Evolutionary conservation across 2,329 filamentous ascomycete species (phyloP).

Genomic region (Hypoxylon sp.): DNA sequence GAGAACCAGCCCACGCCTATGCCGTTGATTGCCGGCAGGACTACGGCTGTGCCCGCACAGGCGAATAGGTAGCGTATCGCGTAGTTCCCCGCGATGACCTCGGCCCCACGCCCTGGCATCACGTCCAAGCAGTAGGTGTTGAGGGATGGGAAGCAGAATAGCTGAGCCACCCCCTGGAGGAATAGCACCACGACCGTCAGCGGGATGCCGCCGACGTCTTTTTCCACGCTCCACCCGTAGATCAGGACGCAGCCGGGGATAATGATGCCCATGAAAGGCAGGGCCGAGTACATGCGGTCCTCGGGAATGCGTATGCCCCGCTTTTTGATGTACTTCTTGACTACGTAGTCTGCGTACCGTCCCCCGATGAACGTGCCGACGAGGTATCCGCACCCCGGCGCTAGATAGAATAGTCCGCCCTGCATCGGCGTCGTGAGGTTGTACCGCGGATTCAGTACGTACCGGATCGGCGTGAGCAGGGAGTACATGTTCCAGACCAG

Average conservation of each 20-base stretch:
- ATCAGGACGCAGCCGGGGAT: conserved; percentile 77
- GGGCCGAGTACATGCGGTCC: conserved; percentile 74
- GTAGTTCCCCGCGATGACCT: conserved; percentile 86
- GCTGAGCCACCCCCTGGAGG: conserved; percentile 78
- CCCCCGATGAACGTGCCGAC: conserved; percentile 76
- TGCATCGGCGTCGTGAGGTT: conserved; percentile 72
- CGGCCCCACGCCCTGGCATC: conserved; percentile 78
- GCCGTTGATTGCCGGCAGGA: conserved; percentile 78
- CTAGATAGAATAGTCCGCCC: conserved; percentile 78
- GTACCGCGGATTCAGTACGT: conserved; percentile 79
- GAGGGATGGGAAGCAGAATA: conserved; percentile 81
- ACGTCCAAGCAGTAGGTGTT: conserved; percentile 89
- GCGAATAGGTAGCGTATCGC: conserved; percentile 83
- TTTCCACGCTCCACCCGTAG: conserved; percentile 69
- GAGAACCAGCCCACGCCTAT: conserved; percentile 88
- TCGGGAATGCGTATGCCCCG: conserved; percentile 75
- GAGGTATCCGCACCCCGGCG: conserved; percentile 76
- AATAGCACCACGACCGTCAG: conserved; percentile 82
- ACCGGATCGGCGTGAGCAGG: conserved; percentile 73
- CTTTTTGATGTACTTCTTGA: conserved; percentile 58
- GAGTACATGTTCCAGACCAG: conserved; percentile 81
- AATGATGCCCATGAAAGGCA: conserved; percentile 72
- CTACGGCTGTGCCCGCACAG: conserved; percentile 77
- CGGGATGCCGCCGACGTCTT: conserved; percentile 65
- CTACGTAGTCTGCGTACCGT: conserved; percentile 58